phyloP scores from a whole-genome alignment of 2,329 filamentous ascomycete species.

The Diaporthe destruens region DNA sequence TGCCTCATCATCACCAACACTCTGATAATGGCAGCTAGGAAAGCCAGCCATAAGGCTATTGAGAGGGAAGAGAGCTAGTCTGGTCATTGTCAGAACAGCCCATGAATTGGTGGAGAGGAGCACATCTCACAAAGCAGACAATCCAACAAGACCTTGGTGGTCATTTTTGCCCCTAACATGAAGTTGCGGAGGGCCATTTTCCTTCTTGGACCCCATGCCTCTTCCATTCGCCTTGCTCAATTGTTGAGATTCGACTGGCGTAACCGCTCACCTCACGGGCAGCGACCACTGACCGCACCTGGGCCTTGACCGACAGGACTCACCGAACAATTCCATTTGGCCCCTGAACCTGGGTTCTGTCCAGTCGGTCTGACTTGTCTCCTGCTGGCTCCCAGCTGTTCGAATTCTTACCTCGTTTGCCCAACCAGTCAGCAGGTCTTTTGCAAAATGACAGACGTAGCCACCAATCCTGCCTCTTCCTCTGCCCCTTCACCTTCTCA shows the following conservation, averaged over 20 bases:
- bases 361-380: conserved; percentile 36
- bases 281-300: conserved; percentile 33
- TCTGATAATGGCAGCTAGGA: conserved; percentile 43
- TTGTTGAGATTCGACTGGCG: conserved; percentile 38
- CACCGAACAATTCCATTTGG: conserved; percentile 29
- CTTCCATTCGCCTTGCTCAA: conserved; percentile 22
- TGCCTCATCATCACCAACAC: conserved; percentile 36
- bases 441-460: conserved; percentile 43
- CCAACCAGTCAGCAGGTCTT: conserved; percentile 35
- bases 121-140: conserved; percentile 49
- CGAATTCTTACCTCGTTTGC: conserved; percentile 32
- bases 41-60: conserved; percentile 44
- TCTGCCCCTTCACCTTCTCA: conserved; percentile 40
- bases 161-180: conserved; percentile 43
- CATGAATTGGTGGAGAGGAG: conserved; percentile 40
- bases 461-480: conserved; percentile 39
- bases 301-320: conserved; percentile 32
- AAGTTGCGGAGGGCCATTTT: conserved; percentile 36
- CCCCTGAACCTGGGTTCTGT: conserved; percentile 35
- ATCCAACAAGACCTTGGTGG: conserved; percentile 46
- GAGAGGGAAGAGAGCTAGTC: conserved; percentile 40
- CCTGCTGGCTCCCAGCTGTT: conserved; percentile 25
- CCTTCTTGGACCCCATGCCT: conserved; percentile 36
- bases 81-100: conserved; percentile 45
- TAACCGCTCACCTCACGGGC: conserved; percentile 35